phyloP scores from a whole-genome alignment of 306 rosid species.

The Potentilla sterilis region DNA sequence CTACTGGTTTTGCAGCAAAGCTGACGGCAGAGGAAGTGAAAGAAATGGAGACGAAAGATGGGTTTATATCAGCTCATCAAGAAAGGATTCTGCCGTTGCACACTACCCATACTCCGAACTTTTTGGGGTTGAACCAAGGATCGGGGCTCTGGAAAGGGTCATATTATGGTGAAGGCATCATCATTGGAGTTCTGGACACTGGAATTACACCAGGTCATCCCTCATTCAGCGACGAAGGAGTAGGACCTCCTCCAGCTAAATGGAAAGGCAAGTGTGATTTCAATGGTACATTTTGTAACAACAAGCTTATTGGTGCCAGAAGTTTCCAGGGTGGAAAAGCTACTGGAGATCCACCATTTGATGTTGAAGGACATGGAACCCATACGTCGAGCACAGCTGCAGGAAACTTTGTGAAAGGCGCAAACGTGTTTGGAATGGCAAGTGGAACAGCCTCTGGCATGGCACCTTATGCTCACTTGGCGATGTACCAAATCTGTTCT shows the following conservation, averaged over 20 bases:
- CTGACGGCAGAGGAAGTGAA: slow-evolving; percentile 45
- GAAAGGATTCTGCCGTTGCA: slow-evolving; percentile 41
- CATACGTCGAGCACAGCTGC: slow-evolving; percentile 64
- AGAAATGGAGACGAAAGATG: slow-evolving; percentile 40
- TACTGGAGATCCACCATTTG: slow-evolving; percentile 36
- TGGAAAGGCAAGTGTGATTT: slow-evolving; percentile 72
- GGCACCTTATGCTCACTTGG: slow-evolving; percentile 70
- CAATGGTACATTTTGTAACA: slow-evolving; percentile 48
- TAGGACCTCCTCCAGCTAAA: slow-evolving; percentile 58
- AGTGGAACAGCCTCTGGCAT: slow-evolving; percentile 64
- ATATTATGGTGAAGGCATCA: slow-evolving; percentile 59
- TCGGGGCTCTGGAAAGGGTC: slow-evolving; percentile 55
- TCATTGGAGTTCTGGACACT: slow-evolving; percentile 59
- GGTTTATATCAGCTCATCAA: slow-evolving; percentile 48
- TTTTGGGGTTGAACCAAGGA: slow-evolving; percentile 50
- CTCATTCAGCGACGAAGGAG: slow-evolving; percentile 54
- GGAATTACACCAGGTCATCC: slow-evolving; percentile 61
- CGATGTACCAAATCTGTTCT: slow-evolving; percentile 37
- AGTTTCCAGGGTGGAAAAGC: slow-evolving; percentile 11
- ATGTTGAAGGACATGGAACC: slow-evolving; percentile 51
- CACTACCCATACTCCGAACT: slow-evolving; percentile 55
- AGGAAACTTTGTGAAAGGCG: slow-evolving; percentile 45
- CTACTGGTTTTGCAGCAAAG: slow-evolving; percentile 64
- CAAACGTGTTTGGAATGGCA: slow-evolving; percentile 55
- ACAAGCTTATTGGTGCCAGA: slow-evolving; percentile 65